phyloP scores from a whole-genome alignment of 306 rosid species.

The Mucuna pruriens region DNA sequence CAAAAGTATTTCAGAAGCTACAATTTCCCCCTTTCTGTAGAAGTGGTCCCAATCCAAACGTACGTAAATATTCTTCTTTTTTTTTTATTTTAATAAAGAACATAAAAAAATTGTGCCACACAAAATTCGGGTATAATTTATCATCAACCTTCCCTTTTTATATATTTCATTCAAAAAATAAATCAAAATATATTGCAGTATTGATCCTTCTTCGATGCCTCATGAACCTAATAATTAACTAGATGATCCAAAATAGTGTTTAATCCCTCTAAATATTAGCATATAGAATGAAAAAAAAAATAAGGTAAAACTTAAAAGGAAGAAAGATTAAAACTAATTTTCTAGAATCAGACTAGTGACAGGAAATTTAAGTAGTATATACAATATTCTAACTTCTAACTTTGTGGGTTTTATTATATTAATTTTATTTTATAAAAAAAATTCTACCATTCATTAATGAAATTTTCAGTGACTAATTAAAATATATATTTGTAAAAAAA shows the following conservation, averaged over 20 bases:
- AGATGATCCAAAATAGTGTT: not conserved
- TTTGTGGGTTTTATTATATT: too few relatives aligned
- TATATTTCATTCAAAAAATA: not conserved
- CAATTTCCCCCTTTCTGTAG: not conserved
- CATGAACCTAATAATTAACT: not conserved
- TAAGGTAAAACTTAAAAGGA: too few relatives aligned
- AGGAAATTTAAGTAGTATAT: too few relatives aligned
- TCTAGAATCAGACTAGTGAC: too few relatives aligned
- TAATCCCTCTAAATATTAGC: not conserved
- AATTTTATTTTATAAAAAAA: too few relatives aligned
- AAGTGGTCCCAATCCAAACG: conserved; percentile 9
- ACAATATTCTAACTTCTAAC: too few relatives aligned
- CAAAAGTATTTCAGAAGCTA: not conserved
- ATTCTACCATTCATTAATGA: too few relatives aligned
- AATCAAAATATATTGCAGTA: not conserved
- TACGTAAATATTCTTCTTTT: not conserved
- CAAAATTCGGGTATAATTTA: not conserved
- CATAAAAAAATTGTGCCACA: not conserved
- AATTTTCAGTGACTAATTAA: too few relatives aligned
- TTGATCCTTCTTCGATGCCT: not conserved
- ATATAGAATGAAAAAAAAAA: too few relatives aligned
- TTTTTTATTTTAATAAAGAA: not conserved
- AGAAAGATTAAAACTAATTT: too few relatives aligned
- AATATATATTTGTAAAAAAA: too few relatives aligned
- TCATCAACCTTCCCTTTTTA: not conserved